Evolutionary conservation across 2,329 filamentous ascomycete species (phyloP).

Genomic region (Arachnopeziza araneosa): DNA sequence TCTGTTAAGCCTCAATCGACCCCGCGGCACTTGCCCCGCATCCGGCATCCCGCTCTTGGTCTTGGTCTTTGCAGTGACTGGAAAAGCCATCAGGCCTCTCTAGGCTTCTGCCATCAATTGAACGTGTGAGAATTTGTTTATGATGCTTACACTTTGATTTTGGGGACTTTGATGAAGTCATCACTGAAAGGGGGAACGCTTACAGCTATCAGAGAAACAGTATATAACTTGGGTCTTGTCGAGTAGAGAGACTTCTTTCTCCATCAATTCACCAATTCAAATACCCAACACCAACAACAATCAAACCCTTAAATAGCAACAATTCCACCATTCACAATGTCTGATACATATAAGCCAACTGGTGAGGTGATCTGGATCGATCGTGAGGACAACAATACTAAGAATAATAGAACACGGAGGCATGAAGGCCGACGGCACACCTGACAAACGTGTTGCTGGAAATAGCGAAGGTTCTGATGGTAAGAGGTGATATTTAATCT

Average conservation of each 20-base stretch:
- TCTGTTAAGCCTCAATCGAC: background rate
- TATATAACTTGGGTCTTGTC: background rate
- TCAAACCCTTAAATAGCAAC: background rate
- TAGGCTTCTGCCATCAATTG: background rate
- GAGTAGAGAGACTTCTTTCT: background rate
- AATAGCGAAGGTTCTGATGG: background rate
- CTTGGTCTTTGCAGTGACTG: background rate
- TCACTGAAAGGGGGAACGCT: background rate
- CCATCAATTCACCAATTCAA: background rate
- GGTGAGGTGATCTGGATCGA: background rate
- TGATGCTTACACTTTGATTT: background rate
- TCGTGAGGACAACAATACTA: background rate
- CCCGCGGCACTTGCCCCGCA: background rate
- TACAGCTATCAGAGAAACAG: background rate
- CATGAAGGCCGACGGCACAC: slow-evolving; percentile 37
- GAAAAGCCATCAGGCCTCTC: background rate
- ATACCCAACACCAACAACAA: background rate
- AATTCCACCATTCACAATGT: background rate
- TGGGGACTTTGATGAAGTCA: background rate
- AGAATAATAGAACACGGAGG: slow-evolving; percentile 34
- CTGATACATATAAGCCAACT: background rate
- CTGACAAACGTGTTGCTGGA: slow-evolving; percentile 35
- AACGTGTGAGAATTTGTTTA: background rate
- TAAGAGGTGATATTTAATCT: background rate
- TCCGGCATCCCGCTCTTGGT: too few relatives aligned